Conservation (phyloP, 345 rosid genomes). For the Eucalyptus guilfoylei region DNA sequence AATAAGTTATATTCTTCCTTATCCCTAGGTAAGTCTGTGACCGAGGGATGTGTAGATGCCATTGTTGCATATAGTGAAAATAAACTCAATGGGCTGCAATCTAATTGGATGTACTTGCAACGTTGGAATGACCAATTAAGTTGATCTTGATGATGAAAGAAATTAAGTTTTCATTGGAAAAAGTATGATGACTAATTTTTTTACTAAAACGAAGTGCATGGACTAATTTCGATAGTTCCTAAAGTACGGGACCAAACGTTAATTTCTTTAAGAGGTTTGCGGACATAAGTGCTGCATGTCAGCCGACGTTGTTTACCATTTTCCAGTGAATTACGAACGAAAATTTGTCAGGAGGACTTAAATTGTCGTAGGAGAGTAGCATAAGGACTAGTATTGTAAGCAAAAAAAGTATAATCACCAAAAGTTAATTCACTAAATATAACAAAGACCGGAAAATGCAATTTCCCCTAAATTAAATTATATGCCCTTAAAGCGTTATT, state of each 20-base stretch:
- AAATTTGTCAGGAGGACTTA: background rate
- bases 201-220: background rate
- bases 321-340: background rate
- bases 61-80: background rate
- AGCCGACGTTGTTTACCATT: background rate
- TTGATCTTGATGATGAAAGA: background rate
- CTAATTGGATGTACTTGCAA: no score
- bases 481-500: background rate
- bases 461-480: background rate
- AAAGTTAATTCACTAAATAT: background rate
- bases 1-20: no score
- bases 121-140: no score
- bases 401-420: background rate
- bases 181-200: background rate
- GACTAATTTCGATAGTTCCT: background rate
- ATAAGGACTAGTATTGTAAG: background rate
- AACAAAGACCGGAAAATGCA: background rate
- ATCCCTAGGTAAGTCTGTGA: no score
- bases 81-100: background rate
- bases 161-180: background rate
- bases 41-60: background rate
- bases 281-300: background rate
- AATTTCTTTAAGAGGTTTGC: background rate
- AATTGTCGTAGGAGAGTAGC: background rate
- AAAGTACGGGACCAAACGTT: background rate